phyloP scores from a whole-genome alignment of 164 flowering plant species.

The Magnolia sinica region DNA sequence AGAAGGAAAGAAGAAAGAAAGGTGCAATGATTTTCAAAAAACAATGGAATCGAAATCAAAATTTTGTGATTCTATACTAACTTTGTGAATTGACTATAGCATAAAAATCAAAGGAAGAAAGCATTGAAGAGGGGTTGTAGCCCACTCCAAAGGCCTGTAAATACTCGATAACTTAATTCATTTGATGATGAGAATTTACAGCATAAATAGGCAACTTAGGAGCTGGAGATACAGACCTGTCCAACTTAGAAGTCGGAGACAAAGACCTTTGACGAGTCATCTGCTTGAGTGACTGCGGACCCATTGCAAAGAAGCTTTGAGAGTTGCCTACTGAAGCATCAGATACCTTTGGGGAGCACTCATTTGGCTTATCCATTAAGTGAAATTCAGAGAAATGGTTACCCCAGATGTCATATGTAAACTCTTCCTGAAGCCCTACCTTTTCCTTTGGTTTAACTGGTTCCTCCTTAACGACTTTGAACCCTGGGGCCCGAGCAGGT shows the following conservation, averaged over 20 bases:
- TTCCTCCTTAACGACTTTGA: constrained; percentile 39
- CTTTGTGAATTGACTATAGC: not conserved
- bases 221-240: constrained; percentile 16
- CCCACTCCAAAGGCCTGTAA: constrained; percentile 9
- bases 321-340: constrained; percentile 36
- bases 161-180: constrained; percentile 30
- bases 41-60: not conserved
- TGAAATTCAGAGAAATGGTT: constrained; percentile 61
- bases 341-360: constrained; percentile 24
- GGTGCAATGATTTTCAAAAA: not conserved
- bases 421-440: constrained; percentile 26
- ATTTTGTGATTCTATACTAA: not conserved
- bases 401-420: constrained; percentile 85
- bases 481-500: constrained; percentile 86
- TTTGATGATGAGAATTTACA: constrained; percentile 45
- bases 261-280: constrained; percentile 30
- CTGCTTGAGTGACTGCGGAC: constrained; percentile 52
- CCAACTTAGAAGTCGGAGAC: constrained; percentile 13
- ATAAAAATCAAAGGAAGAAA: not conserved
- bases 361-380: constrained; percentile 25
- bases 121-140: too few relatives aligned
- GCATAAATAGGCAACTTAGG: constrained; percentile 17
- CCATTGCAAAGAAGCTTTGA: constrained; percentile 69
- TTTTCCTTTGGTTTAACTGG: constrained; percentile 26
- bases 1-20: too few relatives aligned